These are phyloP conservation scores for Peronospora belbahrii DNA, from an alignment of 352 stramenopile species.

Conservation along the genomic window DNA sequence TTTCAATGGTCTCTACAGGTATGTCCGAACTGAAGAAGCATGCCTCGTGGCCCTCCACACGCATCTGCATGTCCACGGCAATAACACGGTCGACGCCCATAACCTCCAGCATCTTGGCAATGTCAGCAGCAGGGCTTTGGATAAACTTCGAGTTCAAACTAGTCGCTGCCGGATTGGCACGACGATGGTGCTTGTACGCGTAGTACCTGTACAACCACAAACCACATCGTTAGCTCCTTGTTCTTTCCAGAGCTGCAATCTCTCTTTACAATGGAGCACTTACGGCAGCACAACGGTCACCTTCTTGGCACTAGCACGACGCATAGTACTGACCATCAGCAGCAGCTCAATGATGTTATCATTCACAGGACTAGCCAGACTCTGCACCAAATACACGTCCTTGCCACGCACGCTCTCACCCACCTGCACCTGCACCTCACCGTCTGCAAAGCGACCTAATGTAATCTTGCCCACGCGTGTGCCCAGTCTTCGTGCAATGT, in stretches of 20 bases:
- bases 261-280: conserved; percentile 10
- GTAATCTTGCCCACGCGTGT: conserved; percentile 85
- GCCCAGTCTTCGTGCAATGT: conserved; percentile 83
- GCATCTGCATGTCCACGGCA: conserved; percentile 88
- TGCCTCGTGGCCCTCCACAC: conserved; percentile 81
- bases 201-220: conserved; percentile 59
- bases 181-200: conserved; percentile 90
- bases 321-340: conserved; percentile 91
- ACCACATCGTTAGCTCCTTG: conserved; percentile 1
- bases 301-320: conserved; percentile 89
- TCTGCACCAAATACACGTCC: conserved; percentile 93
- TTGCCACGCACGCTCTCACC: conserved; percentile 89
- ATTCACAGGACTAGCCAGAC: conserved; percentile 87
- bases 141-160: conserved; percentile 91
- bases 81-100: conserved; percentile 93
- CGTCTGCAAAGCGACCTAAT: conserved; percentile 87
- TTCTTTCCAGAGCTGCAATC: background rate
- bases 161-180: conserved; percentile 74
- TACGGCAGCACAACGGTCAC: conserved; percentile 92
- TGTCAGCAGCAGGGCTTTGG: conserved; percentile 79
- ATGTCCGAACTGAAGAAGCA: conserved; percentile 89
- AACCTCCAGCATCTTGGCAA: conserved; percentile 90
- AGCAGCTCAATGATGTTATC: conserved; percentile 93
- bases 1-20: conserved; percentile 90
- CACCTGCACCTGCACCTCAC: conserved; percentile 90